Base-by-base conservation (phyloP, 176 grass and related monocot species). In the Pharus latifolius region DNA sequence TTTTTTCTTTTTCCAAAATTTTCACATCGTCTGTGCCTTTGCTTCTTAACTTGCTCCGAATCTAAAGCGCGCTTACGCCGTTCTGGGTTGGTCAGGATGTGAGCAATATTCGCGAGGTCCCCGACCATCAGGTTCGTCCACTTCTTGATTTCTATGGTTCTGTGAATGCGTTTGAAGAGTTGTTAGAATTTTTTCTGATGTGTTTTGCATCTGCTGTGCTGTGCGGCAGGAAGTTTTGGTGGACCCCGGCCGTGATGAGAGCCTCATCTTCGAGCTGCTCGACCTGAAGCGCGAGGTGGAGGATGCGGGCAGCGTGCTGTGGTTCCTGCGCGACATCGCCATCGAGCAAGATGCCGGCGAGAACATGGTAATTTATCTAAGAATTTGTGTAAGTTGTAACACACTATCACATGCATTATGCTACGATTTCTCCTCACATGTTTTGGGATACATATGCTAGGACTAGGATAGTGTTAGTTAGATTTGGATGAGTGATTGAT, bases 271-370 rank as follows among this genome's bases (percentile, higher is more conserved):
- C 83, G 90, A 98, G 87, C 81, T 98, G 51, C 71, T 98, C 48
- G 94, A 98, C 72, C 78, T 90, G 46, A 98, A 98, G 81, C 25
- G 22, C 65, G 89, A 93, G 80, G 81, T 98, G 37, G 87, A 72
- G 6, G 87, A 91, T 63, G 61, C 42, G 17, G 84, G 80, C 65
- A 91, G 94, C 78, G 84, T 87, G 25, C 72, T 84, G 47, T 98
- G 89, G 94, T 92, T 98, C 72, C 70, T 98, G 13, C 84, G 75
- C 12, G 89, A 98, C 85, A 75, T 98, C 52, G 90, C 95, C 25
- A 49, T 35, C 52, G 95, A 98, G 83, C 90, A 98, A 57, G 87
- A 98, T 60, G 83, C 84, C 0, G 80, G 43, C 56, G 95, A 91
- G 30, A 81, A 20, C 55, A 65, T 98, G 86, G 94, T 98, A 78